These are phyloP conservation scores for Punctularia strigosozonata DNA, from an alignment of 768 basidiomycete genomes.

Conservation along the genomic window DNA sequence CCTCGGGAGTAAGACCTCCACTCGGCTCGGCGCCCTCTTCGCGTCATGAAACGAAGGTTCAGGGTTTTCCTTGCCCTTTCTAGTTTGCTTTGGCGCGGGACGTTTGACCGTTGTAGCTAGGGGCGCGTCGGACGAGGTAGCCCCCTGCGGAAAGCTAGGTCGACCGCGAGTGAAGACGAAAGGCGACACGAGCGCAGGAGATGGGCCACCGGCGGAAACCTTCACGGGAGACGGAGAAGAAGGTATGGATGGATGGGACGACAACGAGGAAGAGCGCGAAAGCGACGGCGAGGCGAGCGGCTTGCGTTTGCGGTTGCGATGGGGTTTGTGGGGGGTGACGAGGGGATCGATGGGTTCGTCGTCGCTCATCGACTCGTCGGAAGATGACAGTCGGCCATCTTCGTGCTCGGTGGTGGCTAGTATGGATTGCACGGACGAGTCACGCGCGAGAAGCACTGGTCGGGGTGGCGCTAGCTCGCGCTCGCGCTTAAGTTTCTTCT, in stretches of 20 bases:
- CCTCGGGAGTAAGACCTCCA: too few relatives aligned
- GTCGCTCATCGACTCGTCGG: background rate
- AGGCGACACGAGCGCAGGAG: too few relatives aligned
- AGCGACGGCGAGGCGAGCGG: background rate
- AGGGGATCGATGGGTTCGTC: background rate
- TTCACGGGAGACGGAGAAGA: background rate
- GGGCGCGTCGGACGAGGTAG: background rate
- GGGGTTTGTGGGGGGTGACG: too few relatives aligned
- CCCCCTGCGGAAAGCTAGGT: background rate
- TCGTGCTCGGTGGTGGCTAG: background rate
- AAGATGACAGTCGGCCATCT: background rate
- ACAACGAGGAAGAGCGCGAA: background rate
- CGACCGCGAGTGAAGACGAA: too few relatives aligned
- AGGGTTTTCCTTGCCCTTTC: background rate
- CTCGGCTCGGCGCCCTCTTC: too few relatives aligned
- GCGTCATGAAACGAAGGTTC: background rate
- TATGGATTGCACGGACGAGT: background rate
- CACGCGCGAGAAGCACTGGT: background rate
- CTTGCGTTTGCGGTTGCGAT: background rate
- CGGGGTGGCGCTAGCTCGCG: background rate
- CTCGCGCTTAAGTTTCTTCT: background rate
- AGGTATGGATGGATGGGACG: background rate
- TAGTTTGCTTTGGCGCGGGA: background rate
- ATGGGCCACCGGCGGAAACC: too few relatives aligned
- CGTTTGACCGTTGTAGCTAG: background rate